A percentile compares a stretch with the other conserved stretches of the same genome.
These are phyloP conservation scores for Dichomitus squalens DNA, from an alignment of 1,284 basidiomycete species.

Conservation along the genomic window DNA sequence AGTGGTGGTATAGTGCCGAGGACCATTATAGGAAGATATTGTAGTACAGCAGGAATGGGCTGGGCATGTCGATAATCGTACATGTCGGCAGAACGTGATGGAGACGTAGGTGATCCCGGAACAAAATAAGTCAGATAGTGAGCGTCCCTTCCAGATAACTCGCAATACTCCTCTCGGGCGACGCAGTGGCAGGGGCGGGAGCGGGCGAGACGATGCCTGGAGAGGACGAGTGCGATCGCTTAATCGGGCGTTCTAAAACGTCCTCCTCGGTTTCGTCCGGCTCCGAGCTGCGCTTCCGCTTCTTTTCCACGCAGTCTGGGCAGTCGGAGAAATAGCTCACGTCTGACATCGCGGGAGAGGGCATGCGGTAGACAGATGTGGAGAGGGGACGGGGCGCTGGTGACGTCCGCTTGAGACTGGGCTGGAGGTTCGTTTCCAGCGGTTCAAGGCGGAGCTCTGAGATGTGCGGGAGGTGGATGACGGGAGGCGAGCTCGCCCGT, in stretches of 20 bases:
- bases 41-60: background rate
- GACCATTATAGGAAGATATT: background rate
- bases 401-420: slow-evolving; percentile 11
- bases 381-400: slow-evolving; percentile 10
- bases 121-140: slow-evolving; percentile 11
- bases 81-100: background rate
- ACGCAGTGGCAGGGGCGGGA: background rate
- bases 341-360: slow-evolving; percentile 30
- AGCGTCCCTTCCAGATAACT: slow-evolving; percentile 18
- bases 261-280: slow-evolving; percentile 3
- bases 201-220: slow-evolving; percentile 7
- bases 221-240: slow-evolving; percentile 25
- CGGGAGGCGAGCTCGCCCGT: slow-evolving; percentile 12
- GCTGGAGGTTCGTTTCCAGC: slow-evolving; percentile 13
- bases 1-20: background rate
- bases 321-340: slow-evolving; percentile 36
- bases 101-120: background rate
- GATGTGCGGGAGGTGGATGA: slow-evolving; percentile 12
- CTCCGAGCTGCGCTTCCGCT: slow-evolving; percentile 26
- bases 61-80: background rate
- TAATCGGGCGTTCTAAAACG: slow-evolving; percentile 20
- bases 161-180: slow-evolving; percentile 15
- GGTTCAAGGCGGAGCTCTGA: slow-evolving; percentile 12
- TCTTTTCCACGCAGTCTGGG: slow-evolving; percentile 29
- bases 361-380: slow-evolving; percentile 25